A percentile compares a stretch with the other conserved stretches of the same genome.
These are phyloP conservation scores for Lactarius akahatsu DNA, from an alignment of 768 basidiomycete genomes.

Conservation along the genomic window DNA sequence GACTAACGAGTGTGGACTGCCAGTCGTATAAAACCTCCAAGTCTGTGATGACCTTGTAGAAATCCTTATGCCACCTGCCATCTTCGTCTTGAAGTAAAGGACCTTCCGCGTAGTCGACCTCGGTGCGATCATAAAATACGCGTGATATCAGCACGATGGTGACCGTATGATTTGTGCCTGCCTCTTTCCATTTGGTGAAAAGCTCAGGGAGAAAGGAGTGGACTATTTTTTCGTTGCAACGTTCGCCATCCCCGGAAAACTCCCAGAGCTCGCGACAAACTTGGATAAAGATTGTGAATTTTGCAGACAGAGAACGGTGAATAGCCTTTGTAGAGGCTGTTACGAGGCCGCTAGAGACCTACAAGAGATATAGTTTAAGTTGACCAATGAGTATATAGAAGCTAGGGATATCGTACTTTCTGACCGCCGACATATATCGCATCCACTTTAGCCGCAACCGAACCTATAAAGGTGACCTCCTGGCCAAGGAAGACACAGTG, in stretches of 20 bases:
- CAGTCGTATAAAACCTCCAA: slow-evolving; percentile 86
- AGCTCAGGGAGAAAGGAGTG: slow-evolving; percentile 93
- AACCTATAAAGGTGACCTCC: slow-evolving; percentile 81
- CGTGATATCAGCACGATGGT: slow-evolving; percentile 94
- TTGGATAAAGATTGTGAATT: slow-evolving; percentile 92
- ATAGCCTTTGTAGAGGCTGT: slow-evolving; percentile 83
- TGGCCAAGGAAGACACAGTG: slow-evolving; percentile 83
- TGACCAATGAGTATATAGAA: slow-evolving; percentile 3
- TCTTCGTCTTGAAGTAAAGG: slow-evolving; percentile 75
- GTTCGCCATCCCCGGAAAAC: slow-evolving; percentile 93
- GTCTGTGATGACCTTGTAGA: slow-evolving; percentile 94
- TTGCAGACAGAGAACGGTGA: slow-evolving; percentile 88
- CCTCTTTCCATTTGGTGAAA: slow-evolving; percentile 79
- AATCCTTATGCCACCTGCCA: slow-evolving; percentile 88
- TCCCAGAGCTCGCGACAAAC: slow-evolving; percentile 96
- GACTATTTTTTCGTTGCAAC: slow-evolving; percentile 96
- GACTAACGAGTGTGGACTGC: slow-evolving; percentile 79
- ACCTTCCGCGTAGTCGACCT: slow-evolving; percentile 80
- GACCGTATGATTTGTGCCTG: slow-evolving; percentile 87
- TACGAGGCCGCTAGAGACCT: slow-evolving; percentile 83
- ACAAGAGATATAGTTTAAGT: background rate
- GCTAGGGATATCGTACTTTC: slow-evolving; percentile 45
- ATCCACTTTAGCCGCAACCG: slow-evolving; percentile 79
- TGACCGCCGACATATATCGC: slow-evolving; percentile 69
- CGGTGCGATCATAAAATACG: slow-evolving; percentile 81